phyloP scores from a whole-genome alignment of 108 stramenopile genomes.

The Cylindrotheca fusiformis region DNA sequence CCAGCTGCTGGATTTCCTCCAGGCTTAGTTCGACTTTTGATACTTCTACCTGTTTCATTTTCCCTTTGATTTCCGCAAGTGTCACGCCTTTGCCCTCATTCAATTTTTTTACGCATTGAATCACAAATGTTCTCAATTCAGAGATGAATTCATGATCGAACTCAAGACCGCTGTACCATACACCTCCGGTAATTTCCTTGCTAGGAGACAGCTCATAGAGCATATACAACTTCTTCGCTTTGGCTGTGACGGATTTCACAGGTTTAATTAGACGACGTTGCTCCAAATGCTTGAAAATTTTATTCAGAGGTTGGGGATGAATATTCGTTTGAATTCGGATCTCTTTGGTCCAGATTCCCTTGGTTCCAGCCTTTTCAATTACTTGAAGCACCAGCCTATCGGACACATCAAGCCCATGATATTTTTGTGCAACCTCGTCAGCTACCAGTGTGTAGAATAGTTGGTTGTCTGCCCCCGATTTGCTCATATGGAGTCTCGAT shows the following conservation, averaged over 20 bases:
- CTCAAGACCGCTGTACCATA: conserved; percentile 96
- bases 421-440: conserved; percentile 64
- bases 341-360: conserved; percentile 98
- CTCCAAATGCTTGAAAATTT: conserved; percentile 94
- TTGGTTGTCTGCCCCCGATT: conserved; percentile 39
- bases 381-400: conserved; percentile 90
- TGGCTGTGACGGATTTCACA: conserved; percentile 92
- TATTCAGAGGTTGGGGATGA: conserved; percentile 88
- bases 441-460: conserved; percentile 70
- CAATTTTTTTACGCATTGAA: conserved; percentile 61
- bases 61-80: conserved; percentile 57
- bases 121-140: conserved; percentile 81
- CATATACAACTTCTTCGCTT: conserved; percentile 98
- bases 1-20: conserved; percentile 87
- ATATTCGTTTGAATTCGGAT: conserved; percentile 88
- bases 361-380: conserved; percentile 87
- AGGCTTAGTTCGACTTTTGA: conserved; percentile 80
- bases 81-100: conserved; percentile 70
- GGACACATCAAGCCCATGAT: conserved; percentile 75
- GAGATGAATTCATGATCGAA: conserved; percentile 98
- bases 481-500: conserved; percentile 76
- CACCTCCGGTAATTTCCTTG: conserved; percentile 96
- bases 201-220: conserved; percentile 90
- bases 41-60: conserved; percentile 79
- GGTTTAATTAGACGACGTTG: conserved; percentile 90